Evolutionary conservation across 2,329 filamentous ascomycete genomes (phyloP), one percentile per base, ranked within the genome.

Genomic region (Botrytis elliptica): DNA sequence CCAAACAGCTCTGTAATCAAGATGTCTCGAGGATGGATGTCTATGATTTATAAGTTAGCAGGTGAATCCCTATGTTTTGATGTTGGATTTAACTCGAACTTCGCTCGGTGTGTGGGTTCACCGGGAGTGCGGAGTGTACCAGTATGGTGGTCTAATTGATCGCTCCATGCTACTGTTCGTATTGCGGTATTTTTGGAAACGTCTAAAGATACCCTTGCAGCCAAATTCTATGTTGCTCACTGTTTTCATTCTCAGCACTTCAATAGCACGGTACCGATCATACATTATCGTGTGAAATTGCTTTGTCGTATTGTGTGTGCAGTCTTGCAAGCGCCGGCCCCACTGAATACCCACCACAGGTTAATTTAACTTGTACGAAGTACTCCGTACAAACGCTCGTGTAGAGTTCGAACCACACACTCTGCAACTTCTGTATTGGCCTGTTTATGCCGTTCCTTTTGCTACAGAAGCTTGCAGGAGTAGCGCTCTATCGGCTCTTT

Each of bases 331-430:
- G 64, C 33, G 44, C 44, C 3, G 62, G 16, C 16, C 16, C 62
- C 40, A 42, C 60, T 42, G 49, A 52, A 52, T 52, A 52, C 25
- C 49, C 49, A 55, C n/a, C 52, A 57, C 52, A 40, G 33, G 59
- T 25, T 62, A 38, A 25, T 62, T 40, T 62, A 52, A 57, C 36
- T 66, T 66, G 64, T 66, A 49, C 44, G 29, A 66, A 55, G 52
- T 18, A 29, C 29, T 29, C 29, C 29, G 29, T 29, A 29, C n/a
- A 55, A 18, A 55, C 25, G n/a, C 52, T 49, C 20, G 5, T 10
- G 42, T 49, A 14, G 42, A 25, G 29, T 18, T 22, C 18, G 25
- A 36, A 49, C 22, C 10, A 2, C 42, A 25, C 16, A 36, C n/a
- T 46, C 4, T 36, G 29, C n/a, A 25, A 44, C 12, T 33, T 14